Percentiles rank a stretch among this genome's conserved stretches.
These are phyloP conservation scores for Xanthoconium purpureum DNA, from an alignment of 768 basidiomycete species.

Conservation along the genomic window DNA sequence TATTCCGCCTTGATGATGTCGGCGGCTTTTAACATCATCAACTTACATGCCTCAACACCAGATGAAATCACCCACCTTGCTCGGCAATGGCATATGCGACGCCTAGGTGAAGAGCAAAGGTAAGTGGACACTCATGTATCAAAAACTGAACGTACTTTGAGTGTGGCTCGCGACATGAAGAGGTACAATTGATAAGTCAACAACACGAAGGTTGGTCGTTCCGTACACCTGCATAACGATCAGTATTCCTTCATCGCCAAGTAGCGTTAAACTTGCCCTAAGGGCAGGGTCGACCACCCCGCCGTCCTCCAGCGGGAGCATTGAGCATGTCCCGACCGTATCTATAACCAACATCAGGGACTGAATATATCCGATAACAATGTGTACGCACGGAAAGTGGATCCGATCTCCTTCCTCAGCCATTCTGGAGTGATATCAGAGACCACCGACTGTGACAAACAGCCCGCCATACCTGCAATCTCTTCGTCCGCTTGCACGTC, in stretches of 20 bases:
- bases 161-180: slow-evolving; percentile 1
- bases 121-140: not conserved
- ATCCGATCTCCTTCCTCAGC: not conserved
- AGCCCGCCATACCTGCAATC: not conserved
- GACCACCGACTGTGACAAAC: not conserved
- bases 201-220: not conserved
- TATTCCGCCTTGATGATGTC: slow-evolving; percentile 1
- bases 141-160: not conserved
- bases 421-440: not conserved
- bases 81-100: not conserved
- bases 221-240: not conserved
- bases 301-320: slow-evolving; percentile 1
- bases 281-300: not conserved
- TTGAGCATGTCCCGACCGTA: slow-evolving; percentile 1
- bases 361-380: not conserved
- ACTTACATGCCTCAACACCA: not conserved
- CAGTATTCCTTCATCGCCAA: not conserved
- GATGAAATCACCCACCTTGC: not conserved
- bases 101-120: not conserved
- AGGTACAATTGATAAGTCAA: not conserved
- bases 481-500: not conserved
- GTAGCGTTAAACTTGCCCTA: not conserved
- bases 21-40: not conserved
- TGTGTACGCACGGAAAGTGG: not conserved
- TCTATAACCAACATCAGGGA: not conserved